Conservation (phyloP, 345 rosid species). For the Citrus reticulata region DNA sequence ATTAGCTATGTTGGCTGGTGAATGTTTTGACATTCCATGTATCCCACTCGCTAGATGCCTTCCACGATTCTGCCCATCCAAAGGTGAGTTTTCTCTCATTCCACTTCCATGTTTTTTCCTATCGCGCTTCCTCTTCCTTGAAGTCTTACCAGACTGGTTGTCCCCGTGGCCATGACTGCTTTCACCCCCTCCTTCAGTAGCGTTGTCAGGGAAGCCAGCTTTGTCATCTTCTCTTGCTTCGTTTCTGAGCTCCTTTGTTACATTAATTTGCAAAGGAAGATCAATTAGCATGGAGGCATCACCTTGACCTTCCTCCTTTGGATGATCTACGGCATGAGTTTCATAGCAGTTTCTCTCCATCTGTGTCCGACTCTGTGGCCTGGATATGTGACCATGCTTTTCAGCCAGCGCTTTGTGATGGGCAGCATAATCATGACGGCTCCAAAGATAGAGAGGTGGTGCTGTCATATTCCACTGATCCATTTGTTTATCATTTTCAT, state of each 20-base stretch:
- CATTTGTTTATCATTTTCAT: conserved; percentile 60
- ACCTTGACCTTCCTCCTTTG: conserved; percentile 15
- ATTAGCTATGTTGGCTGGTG: conserved; percentile 10
- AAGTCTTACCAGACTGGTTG: conserved; percentile 27
- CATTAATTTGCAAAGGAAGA: conserved; percentile 25
- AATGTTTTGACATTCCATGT: conserved; percentile 7
- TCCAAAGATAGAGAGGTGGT: conserved; percentile 90
- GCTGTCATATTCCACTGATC: conserved; percentile 70
- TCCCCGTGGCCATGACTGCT: conserved; percentile 20
- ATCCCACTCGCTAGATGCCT: conserved; percentile 30
- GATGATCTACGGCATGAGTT: conserved; percentile 17
- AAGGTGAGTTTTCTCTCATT: conserved; percentile 23
- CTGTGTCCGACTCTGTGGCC: conserved; percentile 14
- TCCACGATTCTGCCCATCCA: conserved; percentile 22
- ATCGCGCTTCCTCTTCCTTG: conserved; percentile 21
- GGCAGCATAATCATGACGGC: conserved; percentile 56
- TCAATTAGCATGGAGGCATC: conserved; percentile 17
- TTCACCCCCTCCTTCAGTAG: conserved; percentile 21
- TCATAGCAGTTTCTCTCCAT: conserved; percentile 15
- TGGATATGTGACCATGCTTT: conserved; percentile 46
- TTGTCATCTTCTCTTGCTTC: background rate
- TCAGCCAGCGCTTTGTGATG: conserved; percentile 61
- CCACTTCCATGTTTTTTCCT: conserved; percentile 26
- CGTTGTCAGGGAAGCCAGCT: conserved; percentile 4
- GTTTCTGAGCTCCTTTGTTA: conserved; percentile 18